These are phyloP conservation scores for Podospora bellae-mahoneyi DNA, from an alignment of 495 filamentous ascomycete species.

Conservation along the genomic window DNA sequence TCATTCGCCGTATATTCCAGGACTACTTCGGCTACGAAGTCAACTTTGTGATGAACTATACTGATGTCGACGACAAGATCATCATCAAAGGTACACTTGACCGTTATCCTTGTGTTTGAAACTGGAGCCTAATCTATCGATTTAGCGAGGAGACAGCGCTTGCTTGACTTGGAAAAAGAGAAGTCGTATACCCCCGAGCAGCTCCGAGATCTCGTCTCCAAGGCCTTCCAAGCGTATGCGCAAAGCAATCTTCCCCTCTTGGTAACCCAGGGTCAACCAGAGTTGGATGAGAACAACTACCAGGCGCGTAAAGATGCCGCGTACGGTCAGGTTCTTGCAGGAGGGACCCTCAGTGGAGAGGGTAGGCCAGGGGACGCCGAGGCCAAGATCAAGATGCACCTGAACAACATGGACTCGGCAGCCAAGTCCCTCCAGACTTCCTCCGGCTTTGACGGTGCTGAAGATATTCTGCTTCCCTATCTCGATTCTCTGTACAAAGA, in stretches of 20 bases:
- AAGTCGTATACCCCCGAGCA: conserved; percentile 44
- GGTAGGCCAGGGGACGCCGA: conserved; percentile 62
- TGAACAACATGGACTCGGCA: conserved; percentile 68
- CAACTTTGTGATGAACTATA: conserved; percentile 94
- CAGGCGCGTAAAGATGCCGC: conserved; percentile 51
- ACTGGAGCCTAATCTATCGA: background rate
- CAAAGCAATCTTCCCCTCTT: conserved; percentile 72
- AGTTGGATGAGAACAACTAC: conserved; percentile 52
- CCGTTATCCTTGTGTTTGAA: background rate
- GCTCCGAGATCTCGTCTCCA: conserved; percentile 50
- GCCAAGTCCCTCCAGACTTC: conserved; percentile 52
- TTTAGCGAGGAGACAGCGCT: conserved; percentile 67
- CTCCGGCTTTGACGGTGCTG: conserved; percentile 46
- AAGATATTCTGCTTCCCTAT: conserved; percentile 76
- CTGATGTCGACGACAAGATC: conserved; percentile 87
- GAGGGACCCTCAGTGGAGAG: conserved; percentile 59
- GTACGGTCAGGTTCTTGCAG: conserved; percentile 62
- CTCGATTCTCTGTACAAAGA: conserved; percentile 74
- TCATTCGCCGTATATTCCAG: conserved; percentile 78
- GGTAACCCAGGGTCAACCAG: conserved; percentile 32
- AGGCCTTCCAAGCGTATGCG: conserved; percentile 70
- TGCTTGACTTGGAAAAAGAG: conserved; percentile 59
- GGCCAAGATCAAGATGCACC: conserved; percentile 92
- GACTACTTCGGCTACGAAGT: conserved; percentile 86
- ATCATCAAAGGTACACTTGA: background rate